These are phyloP conservation scores for Rhizomucor pusillus DNA, from an alignment of 371 early-diverging fungal species.

Conservation along the genomic window DNA sequence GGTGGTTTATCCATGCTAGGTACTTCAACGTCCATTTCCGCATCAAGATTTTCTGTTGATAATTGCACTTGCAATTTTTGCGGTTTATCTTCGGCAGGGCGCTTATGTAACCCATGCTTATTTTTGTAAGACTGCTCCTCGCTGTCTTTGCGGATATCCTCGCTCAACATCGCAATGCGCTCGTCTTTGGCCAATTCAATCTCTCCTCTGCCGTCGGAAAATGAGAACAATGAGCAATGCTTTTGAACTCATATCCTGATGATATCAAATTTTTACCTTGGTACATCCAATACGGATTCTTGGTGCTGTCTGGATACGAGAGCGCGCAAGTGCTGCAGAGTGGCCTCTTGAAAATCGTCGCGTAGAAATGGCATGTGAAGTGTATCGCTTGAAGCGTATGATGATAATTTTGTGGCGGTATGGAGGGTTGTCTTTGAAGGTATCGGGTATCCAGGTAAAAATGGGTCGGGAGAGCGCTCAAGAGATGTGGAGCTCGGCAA, in stretches of 20 bases:
- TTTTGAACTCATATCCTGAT: no score
- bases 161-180: conserved; percentile 13
- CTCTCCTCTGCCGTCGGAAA: no score
- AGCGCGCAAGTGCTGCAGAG: conserved; percentile 24
- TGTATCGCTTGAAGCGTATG: no score
- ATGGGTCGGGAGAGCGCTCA: conserved; percentile 8
- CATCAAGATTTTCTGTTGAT: no score
- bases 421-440: conserved; percentile 11
- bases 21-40: no score
- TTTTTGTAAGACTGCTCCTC: conserved; percentile 31
- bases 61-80: conserved; percentile 19
- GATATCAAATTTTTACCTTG: no score
- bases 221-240: no score
- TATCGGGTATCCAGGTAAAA: conserved; percentile 1
- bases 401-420: no score
- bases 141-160: conserved; percentile 28
- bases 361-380: conserved; percentile 25
- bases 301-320: no score
- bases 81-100: conserved; percentile 24
- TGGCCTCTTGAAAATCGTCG: conserved; percentile 18
- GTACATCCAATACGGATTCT: no score
- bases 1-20: no score
- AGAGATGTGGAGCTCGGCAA: conserved; percentile 6
- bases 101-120: conserved; percentile 43
- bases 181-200: conserved; percentile 32